phyloP scores from a whole-genome alignment of 495 filamentous ascomycete species.

The Xanthoparmelia taractica region DNA sequence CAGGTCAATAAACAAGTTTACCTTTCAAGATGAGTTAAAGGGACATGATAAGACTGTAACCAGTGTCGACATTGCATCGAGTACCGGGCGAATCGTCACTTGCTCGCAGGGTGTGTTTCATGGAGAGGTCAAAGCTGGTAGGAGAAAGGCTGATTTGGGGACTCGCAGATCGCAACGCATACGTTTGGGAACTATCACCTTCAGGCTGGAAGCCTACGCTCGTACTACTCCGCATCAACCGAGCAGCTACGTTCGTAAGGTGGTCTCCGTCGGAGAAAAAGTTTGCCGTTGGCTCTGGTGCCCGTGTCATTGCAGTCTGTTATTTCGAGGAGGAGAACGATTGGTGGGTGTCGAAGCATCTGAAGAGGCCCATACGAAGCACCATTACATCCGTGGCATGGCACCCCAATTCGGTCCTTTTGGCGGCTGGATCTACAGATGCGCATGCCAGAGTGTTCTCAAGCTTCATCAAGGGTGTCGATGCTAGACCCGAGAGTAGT shows the following conservation, averaged over 20 bases:
- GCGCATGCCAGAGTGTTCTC: slow-evolving; percentile 96
- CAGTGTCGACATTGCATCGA: slow-evolving; percentile 88
- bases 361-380: slow-evolving; percentile 95
- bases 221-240: slow-evolving; percentile 93
- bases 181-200: slow-evolving; percentile 91
- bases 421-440: slow-evolving; percentile 90
- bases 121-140: background rate
- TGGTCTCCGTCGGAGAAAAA: slow-evolving; percentile 97
- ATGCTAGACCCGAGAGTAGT: slow-evolving; percentile 75
- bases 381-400: slow-evolving; percentile 90
- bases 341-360: slow-evolving; percentile 99
- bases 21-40: slow-evolving; percentile 81
- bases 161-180: slow-evolving; percentile 79
- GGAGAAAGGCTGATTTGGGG: background rate
- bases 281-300: slow-evolving; percentile 94
- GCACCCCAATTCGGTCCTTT: slow-evolving; percentile 94
- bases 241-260: slow-evolving; percentile 91
- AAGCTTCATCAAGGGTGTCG: slow-evolving; percentile 89
- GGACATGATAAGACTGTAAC: slow-evolving; percentile 97
- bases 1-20: slow-evolving; percentile 64
- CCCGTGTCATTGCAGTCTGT: slow-evolving; percentile 92
- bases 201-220: slow-evolving; percentile 94
- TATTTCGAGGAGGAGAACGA: slow-evolving; percentile 99
- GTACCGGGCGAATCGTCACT: slow-evolving; percentile 85
- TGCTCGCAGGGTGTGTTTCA: slow-evolving; percentile 75